A percentile compares a stretch with the other conserved stretches of the same genome.
Evolutionary conservation across 2,329 filamentous ascomycete species (phyloP).

Genomic region (Pseudodiploospora longispora): DNA sequence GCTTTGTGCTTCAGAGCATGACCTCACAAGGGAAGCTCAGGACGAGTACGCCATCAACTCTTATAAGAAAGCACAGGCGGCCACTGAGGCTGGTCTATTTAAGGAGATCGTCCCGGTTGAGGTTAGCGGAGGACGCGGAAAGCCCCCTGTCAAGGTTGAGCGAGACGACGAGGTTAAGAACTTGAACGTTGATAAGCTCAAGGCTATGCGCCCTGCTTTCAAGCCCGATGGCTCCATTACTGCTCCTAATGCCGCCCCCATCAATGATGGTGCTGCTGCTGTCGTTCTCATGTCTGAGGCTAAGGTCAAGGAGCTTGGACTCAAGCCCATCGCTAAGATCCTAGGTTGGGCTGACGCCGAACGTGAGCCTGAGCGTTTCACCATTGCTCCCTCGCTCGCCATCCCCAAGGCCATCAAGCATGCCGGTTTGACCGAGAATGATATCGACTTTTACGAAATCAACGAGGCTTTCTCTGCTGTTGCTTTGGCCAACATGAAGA

Average conservation of each 20-base stretch:
- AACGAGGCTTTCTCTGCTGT: constrained; percentile 99
- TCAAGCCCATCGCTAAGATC: constrained; percentile 93
- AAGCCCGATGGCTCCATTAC: constrained; percentile 83
- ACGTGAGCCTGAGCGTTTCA: constrained; percentile 89
- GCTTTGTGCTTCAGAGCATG: constrained; percentile 81
- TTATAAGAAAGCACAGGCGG: constrained; percentile 87
- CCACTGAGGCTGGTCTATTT: constrained; percentile 75
- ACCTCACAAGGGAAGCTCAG: constrained; percentile 74
- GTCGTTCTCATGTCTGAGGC: constrained; percentile 90
- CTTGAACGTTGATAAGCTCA: constrained; percentile 75
- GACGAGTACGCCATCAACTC: constrained; percentile 93
- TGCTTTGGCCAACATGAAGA: constrained; percentile 90
- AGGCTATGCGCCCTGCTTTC: constrained; percentile 77
- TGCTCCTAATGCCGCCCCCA: constrained; percentile 89
- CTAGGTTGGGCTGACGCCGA: constrained; percentile 95
- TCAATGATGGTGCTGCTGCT: constrained; percentile 91
- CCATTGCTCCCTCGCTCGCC: constrained; percentile 82
- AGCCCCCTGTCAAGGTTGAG: constrained; percentile 72
- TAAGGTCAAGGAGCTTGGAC: constrained; percentile 82
- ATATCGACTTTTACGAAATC: constrained; percentile 94
- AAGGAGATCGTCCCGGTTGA: constrained; percentile 85
- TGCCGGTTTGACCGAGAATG: constrained; percentile 67
- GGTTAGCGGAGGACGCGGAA: constrained; percentile 80
- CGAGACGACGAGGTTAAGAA: constrained; percentile 96
- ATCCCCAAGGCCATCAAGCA: constrained; percentile 98